These are phyloP conservation scores for Rhizoclosmatium sp. DNA, from an alignment of 192 early-diverging fungal genomes.

Conservation along the genomic window DNA sequence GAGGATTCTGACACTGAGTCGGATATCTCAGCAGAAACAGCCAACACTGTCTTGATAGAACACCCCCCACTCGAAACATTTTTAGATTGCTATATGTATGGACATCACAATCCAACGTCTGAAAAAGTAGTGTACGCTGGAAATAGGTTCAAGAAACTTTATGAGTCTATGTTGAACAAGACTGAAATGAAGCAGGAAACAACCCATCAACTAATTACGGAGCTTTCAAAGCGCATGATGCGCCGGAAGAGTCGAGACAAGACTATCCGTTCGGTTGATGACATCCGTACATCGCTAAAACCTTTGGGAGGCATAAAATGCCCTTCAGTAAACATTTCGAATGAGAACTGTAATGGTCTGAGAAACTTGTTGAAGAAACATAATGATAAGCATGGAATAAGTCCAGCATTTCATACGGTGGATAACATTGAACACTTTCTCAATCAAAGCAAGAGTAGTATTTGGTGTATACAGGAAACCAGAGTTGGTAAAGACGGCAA, in stretches of 20 bases:
- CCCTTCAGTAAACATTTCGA: neutral
- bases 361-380: conserved; percentile 6
- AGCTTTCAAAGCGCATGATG: neutral
- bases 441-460: neutral
- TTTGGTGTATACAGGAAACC: conserved; percentile 16
- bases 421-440: neutral
- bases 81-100: neutral
- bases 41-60: neutral
- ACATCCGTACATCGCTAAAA: no score
- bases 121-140: neutral
- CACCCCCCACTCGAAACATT: neutral
- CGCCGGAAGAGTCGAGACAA: neutral
- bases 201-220: neutral
- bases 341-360: conserved; percentile 9
- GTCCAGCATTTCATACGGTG: neutral
- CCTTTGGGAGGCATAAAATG: neutral
- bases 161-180: neutral
- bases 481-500: neutral
- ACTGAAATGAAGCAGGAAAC: neutral
- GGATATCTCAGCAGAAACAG: neutral
- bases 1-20: neutral
- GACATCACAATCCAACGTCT: neutral
- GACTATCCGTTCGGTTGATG: neutral
- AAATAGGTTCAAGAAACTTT: neutral
- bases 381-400: neutral